Evolutionary conservation across 352 stramenopile species (phyloP).

Genomic region (Thraustochytrium sp.): DNA sequence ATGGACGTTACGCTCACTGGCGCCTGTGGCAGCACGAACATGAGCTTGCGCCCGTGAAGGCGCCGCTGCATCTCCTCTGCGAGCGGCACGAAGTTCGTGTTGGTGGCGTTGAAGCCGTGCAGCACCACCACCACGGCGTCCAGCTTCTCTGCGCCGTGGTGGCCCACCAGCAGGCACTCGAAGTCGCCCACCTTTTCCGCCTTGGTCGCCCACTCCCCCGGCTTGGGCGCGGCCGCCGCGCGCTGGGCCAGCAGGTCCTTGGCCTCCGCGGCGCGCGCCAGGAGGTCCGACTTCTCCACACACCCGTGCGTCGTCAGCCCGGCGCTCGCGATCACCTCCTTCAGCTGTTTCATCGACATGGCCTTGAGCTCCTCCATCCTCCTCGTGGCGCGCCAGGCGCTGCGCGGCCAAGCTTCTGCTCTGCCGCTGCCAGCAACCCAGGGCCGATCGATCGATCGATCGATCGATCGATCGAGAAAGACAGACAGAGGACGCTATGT

Average conservation of each 20-base stretch:
- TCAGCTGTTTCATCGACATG: conserved; percentile 31
- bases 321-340: conserved; percentile 6
- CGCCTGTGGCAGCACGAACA: conserved; percentile 46
- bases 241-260: neutral
- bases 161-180: conserved; percentile 4
- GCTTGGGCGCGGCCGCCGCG: neutral
- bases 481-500: no score
- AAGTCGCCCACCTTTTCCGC: neutral
- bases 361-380: neutral
- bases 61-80: neutral
- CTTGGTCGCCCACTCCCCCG: neutral
- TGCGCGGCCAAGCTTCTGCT: no score
- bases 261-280: neutral
- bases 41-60: neutral
- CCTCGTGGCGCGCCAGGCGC: no score
- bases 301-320: neutral
- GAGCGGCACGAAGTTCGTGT: conserved; percentile 21
- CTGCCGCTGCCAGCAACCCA: no score
- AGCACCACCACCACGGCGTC: conserved; percentile 2
- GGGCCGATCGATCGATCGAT: no score
- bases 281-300: conserved; percentile 29
- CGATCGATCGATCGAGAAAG: no score
- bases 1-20: neutral
- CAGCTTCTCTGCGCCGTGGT: neutral
- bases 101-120: conserved; percentile 20